Percentiles rank a stretch among this genome's conserved stretches.
Evolutionary conservation across 208 protist species (phyloP).

Genomic region (Novymonas esmeraldas): DNA sequence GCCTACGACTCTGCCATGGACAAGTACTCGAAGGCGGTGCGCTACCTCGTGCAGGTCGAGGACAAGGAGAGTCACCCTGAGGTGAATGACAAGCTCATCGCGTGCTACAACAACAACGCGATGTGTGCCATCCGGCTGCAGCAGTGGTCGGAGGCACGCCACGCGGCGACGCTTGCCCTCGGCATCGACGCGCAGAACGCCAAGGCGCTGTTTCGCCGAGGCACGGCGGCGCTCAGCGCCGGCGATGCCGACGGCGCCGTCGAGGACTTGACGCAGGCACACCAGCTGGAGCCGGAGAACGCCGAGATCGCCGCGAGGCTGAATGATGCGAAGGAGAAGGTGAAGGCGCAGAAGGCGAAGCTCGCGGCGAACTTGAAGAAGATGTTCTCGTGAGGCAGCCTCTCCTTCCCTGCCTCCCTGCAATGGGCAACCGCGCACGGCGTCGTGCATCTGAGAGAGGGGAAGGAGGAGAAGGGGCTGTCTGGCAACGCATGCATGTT

Average conservation of each 20-base stretch:
- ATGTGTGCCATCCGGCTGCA: conserved; percentile 76
- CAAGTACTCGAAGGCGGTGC: conserved; percentile 87
- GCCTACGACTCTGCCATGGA: conserved; percentile 64
- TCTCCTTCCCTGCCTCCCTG: no score
- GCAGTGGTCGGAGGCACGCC: conserved; percentile 55
- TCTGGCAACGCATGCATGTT: no score
- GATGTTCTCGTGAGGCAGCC: conserved; percentile 86
- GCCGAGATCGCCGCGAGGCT: conserved; percentile 70
- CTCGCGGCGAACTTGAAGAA: conserved; percentile 81
- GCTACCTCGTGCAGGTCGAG: conserved; percentile 58
- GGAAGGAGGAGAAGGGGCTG: no score
- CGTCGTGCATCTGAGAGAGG: no score
- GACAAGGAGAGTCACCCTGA: conserved; percentile 46
- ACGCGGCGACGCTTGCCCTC: conserved; percentile 62
- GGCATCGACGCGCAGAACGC: conserved; percentile 74
- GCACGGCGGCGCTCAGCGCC: conserved; percentile 54
- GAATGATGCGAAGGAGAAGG: conserved; percentile 72
- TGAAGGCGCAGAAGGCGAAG: conserved; percentile 83
- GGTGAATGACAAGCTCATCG: conserved; percentile 71
- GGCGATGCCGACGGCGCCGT: conserved; percentile 74
- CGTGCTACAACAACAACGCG: conserved; percentile 89
- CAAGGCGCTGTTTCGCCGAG: conserved; percentile 90
- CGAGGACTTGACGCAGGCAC: conserved; percentile 61
- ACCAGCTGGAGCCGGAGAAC: conserved; percentile 74
- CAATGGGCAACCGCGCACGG: no score